Conservation (phyloP, 169 alveolate genomes). For the Cryptosporidium canis region DNA sequence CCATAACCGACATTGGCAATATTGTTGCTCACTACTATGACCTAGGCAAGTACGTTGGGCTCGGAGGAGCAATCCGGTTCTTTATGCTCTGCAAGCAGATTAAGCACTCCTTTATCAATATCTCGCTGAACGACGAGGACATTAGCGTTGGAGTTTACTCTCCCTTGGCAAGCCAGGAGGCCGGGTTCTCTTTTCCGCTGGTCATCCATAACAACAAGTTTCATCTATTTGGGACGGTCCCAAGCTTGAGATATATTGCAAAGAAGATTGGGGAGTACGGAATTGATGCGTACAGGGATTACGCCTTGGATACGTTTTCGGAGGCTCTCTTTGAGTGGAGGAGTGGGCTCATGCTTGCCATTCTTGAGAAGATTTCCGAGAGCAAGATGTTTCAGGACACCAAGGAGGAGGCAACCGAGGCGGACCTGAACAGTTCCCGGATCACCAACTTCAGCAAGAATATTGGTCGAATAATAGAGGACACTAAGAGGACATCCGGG, state of each 20-base stretch:
- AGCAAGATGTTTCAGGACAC: constrained; percentile 10
- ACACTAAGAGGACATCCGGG: not conserved
- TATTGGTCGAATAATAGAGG: constrained; percentile 1
- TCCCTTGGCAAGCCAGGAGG: not conserved
- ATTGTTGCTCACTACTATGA: constrained; percentile 67
- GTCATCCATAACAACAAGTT: constrained; percentile 32
- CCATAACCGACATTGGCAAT: constrained; percentile 56
- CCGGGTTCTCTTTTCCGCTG: constrained; percentile 19
- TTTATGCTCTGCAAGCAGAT: constrained; percentile 59
- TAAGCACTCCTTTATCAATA: constrained; percentile 54
- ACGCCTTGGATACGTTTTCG: constrained; percentile 27
- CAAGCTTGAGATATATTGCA: constrained; percentile 52
- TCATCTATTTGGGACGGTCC: constrained; percentile 34
- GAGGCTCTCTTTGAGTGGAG: constrained; percentile 51
- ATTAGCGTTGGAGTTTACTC: constrained; percentile 15
- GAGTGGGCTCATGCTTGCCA: constrained; percentile 25
- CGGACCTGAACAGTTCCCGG: not conserved
- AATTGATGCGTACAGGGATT: constrained; percentile 61
- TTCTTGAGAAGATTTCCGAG: constrained; percentile 30
- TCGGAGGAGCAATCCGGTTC: constrained; percentile 67
- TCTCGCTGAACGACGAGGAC: constrained; percentile 45
- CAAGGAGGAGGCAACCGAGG: not conserved
- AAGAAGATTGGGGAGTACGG: constrained; percentile 68
- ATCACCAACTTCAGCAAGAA: constrained; percentile 6
- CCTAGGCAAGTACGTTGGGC: constrained; percentile 45